Evolutionary conservation across 2,329 filamentous ascomycete species (phyloP), one percentile per base, ranked within the genome.

Genomic region (Cladorrhinum sp.): DNA sequence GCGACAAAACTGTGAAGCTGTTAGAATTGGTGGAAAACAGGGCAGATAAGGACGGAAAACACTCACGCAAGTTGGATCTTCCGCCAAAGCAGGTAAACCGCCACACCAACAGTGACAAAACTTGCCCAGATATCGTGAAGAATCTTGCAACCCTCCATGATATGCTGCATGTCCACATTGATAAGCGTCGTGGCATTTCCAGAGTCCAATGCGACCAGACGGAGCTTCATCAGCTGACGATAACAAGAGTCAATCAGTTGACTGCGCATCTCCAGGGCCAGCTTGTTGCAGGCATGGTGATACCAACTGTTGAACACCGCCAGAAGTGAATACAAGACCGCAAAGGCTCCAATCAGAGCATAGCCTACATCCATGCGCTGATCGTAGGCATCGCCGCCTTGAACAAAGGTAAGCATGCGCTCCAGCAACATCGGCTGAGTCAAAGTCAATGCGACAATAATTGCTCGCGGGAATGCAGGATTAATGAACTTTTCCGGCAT

Each of bases 111-210:
- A 12, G 58, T 60, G 4, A 60, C 23, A 6, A 60, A 8, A 38
- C 58, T 60, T 6, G 58, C 58, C 58, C 58, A 60, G 7, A 60
- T 60, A 57, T 60, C 58, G 27, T 60, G 58, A 10, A 60, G n/a
- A 22, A 60, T 60, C 24, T 49, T 57, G 49, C 48, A 52, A 5
- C 58, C 58, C 10, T 60, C 58, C 58, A 60, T 60, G 24, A 60
- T 60, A 50, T 60, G 58, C 36, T 60, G 58, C 58, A 60, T 60
- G 29, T 60, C 58, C 32, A 60, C 53, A 29, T 60, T 60, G 25
- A 60, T 60, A 5, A 60, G 49, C 8, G 58, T 60, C 8, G 58
- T 53, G 2, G 58, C 58, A 16, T 60, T 60, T 2, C 58, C 58
- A 9, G 58, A 45, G 38, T 60, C 54, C 18, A 60, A 25, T 1